These are phyloP conservation scores for Diddensiella caesifluorescens DNA, from an alignment of 805 yeast genomes.

Conservation along the genomic window DNA sequence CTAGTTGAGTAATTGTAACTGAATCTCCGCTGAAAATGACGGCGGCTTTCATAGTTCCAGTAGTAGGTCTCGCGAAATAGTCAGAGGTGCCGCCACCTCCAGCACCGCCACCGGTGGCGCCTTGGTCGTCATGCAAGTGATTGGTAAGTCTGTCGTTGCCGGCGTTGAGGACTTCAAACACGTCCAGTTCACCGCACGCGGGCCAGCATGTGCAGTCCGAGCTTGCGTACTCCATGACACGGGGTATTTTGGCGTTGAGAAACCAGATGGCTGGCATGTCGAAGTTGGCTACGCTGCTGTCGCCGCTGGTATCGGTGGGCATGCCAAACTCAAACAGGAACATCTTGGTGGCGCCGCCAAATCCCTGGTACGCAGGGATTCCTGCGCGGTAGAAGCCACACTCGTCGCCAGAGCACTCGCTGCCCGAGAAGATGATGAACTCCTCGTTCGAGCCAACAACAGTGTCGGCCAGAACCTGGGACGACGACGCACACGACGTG, in stretches of 20 bases:
- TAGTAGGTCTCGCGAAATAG: conserved; percentile 81
- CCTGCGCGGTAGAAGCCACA: conserved; percentile 87
- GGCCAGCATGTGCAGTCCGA: conserved; percentile 88
- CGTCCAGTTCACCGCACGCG: conserved; percentile 91
- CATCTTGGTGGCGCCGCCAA: conserved; percentile 76
- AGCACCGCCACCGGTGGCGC: conserved; percentile 42
- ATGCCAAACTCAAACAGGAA: conserved; percentile 90
- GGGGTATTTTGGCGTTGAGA: conserved; percentile 91
- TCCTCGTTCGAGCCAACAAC: conserved; percentile 70
- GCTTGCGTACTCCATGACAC: conserved; percentile 90
- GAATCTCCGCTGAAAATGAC: conserved; percentile 55
- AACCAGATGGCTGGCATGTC: conserved; percentile 99
- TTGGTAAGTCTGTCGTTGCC: conserved; percentile 39
- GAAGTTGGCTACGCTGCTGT: conserved; percentile 45
- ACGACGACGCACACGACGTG: conserved; percentile 59
- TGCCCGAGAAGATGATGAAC: conserved; percentile 69
- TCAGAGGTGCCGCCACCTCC: conserved; percentile 70
- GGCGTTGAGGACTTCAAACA: conserved; percentile 77
- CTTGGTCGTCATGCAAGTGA: conserved; percentile 83
- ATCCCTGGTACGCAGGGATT: conserved; percentile 93
- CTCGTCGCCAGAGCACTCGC: conserved; percentile 36
- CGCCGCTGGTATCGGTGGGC: conserved; percentile 58
- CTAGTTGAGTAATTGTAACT: conserved; percentile 19
- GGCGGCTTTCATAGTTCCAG: conserved; percentile 79
- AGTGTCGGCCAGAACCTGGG: conserved; percentile 65